Conservation (phyloP, 495 filamentous ascomycete genomes). For the Lichina pygmaea region DNA sequence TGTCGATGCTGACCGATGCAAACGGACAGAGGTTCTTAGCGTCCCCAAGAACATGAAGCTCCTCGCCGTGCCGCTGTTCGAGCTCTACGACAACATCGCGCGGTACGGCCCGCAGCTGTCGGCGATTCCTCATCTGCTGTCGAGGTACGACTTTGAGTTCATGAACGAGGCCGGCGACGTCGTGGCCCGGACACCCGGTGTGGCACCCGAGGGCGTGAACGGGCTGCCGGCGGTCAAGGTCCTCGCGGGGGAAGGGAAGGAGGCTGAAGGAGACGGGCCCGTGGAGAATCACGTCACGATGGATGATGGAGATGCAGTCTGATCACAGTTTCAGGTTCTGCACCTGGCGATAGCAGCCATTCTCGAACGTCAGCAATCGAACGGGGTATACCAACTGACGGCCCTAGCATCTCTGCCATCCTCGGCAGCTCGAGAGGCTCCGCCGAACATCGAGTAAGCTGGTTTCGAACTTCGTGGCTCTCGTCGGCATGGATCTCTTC, state of each 20-base stretch:
- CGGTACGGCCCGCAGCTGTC: conserved; percentile 89
- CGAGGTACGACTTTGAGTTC: conserved; percentile 90
- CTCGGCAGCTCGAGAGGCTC: too few relatives aligned
- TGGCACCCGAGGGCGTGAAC: conserved; percentile 21
- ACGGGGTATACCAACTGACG: too few relatives aligned
- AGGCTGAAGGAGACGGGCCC: too few relatives aligned
- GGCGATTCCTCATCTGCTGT: conserved; percentile 81
- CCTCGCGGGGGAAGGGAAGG: conserved; percentile 33
- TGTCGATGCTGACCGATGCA: not conserved
- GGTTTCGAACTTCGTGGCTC: too few relatives aligned
- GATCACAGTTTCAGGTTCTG: too few relatives aligned
- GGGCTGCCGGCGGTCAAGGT: conserved; percentile 38
- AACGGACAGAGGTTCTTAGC: conserved; percentile 53
- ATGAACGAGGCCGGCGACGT: conserved; percentile 87
- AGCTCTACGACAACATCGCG: conserved; percentile 89
- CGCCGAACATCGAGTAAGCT: too few relatives aligned
- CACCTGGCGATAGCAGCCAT: too few relatives aligned
- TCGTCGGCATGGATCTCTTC: too few relatives aligned
- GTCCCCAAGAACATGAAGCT: conserved; percentile 99
- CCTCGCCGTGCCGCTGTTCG: conserved; percentile 84
- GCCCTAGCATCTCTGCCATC: too few relatives aligned
- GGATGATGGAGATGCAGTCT: too few relatives aligned
- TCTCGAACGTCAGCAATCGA: too few relatives aligned
- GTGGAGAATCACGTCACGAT: too few relatives aligned
- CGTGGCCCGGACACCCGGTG: conserved; percentile 62